phyloP scores from a whole-genome alignment of 768 basidiomycete genomes.

The Leccinum fibrillosum region DNA sequence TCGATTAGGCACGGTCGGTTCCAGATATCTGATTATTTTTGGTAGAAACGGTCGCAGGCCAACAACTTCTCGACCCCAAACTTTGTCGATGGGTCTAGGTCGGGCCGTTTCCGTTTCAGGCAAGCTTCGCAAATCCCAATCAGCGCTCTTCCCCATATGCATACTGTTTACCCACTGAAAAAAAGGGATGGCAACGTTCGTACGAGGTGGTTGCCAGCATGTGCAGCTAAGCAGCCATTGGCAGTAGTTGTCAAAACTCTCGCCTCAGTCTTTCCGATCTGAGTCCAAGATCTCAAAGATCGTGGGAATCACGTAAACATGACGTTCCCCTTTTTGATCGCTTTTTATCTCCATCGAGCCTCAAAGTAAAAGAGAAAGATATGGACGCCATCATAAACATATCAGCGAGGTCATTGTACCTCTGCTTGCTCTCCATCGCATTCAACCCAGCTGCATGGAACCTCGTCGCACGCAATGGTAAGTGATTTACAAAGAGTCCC shows the following conservation, averaged over 20 bases:
- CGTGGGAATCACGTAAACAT: slow-evolving; percentile 11
- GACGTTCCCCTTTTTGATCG: neutral
- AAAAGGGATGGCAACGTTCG: neutral
- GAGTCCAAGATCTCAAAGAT: neutral
- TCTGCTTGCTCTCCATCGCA: slow-evolving; percentile 65
- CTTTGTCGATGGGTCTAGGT: neutral
- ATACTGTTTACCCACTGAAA: neutral
- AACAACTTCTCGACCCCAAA: neutral
- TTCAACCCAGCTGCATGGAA: slow-evolving; percentile 99
- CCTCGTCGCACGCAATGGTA: slow-evolving; percentile 88
- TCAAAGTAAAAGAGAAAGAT: too few relatives aligned
- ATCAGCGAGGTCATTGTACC: slow-evolving; percentile 59
- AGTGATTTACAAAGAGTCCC: slow-evolving; percentile 19
- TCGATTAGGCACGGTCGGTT: neutral
- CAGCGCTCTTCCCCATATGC: neutral
- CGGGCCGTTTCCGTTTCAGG: neutral
- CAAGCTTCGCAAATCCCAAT: too few relatives aligned
- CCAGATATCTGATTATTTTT: neutral
- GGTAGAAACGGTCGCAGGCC: neutral
- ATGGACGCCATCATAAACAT: slow-evolving; percentile 49
- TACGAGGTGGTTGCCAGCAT: neutral
- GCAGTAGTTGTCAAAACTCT: neutral
- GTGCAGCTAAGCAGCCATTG: neutral
- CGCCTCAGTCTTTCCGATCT: too few relatives aligned
- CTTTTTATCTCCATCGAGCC: neutral